phyloP scores from a whole-genome alignment of 1,284 basidiomycete genomes.

The Leccinum fuscescens region DNA sequence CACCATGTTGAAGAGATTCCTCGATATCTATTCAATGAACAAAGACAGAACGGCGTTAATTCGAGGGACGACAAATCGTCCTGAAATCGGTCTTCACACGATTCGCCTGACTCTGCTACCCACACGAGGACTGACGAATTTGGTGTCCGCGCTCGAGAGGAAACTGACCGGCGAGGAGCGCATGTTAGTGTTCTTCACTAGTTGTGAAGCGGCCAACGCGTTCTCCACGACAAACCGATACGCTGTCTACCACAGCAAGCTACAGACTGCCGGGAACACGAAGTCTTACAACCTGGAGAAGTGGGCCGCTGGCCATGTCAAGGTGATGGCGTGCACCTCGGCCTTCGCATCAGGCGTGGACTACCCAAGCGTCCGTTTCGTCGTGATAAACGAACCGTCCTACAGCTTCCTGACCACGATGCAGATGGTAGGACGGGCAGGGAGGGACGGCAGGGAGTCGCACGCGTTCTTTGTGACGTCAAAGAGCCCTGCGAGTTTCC shows the following conservation, averaged over 20 bases:
- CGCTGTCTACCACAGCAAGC: not conserved
- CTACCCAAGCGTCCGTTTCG: not conserved
- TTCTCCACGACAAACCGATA: not conserved
- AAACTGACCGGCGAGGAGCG: not conserved
- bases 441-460: constrained; percentile 2
- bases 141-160: too few species aligned
- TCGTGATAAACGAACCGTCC: not conserved
- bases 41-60: not conserved
- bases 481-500: not conserved
- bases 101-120: not conserved
- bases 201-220: not conserved
- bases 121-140: too few species aligned
- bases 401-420: not conserved
- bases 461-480: constrained; percentile 3
- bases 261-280: not conserved
- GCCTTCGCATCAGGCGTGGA: not conserved
- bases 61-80: not conserved
- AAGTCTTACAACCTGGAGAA: not conserved
- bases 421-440: not conserved
- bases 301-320: not conserved
- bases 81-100: constrained; percentile 1
- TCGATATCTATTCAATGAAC: not conserved
- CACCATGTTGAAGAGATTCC: not conserved
- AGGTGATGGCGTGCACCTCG: not conserved
- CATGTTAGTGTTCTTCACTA: not conserved